A percentile compares a stretch with the other conserved stretches of the same genome.
phyloP scores from a whole-genome alignment of 306 rosid genomes.

The Quercus alba region DNA sequence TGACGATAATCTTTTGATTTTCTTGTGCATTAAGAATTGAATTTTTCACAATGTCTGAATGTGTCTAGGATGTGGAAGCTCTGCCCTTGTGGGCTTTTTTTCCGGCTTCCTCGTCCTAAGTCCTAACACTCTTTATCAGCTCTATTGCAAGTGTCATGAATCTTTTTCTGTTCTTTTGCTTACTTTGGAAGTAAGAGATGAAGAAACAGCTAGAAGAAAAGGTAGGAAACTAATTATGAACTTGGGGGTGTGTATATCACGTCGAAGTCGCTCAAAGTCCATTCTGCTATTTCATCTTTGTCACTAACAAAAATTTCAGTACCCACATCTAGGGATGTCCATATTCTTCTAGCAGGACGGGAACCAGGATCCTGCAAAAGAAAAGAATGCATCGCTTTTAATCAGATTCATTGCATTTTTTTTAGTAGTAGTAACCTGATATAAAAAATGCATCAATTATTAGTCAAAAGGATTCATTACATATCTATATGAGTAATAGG shows the following conservation, averaged over 20 bases:
- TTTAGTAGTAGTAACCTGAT: constrained; percentile 38
- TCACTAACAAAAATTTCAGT: constrained; percentile 68
- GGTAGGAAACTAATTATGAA: background rate
- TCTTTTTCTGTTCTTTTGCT: background rate
- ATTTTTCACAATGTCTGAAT: background rate
- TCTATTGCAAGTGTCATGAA: background rate
- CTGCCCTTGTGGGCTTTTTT: background rate
- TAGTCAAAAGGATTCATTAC: background rate
- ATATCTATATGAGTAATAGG: background rate
- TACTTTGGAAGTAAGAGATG: background rate
- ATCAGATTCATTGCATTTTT: background rate
- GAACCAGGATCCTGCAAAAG: constrained; percentile 61
- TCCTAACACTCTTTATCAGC: background rate
- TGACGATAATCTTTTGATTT: background rate
- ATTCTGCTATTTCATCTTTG: constrained; percentile 71
- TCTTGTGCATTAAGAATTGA: background rate
- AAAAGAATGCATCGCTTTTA: background rate
- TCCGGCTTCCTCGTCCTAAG: background rate
- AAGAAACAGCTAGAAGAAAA: background rate
- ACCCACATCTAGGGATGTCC: constrained; percentile 72
- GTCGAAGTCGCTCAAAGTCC: constrained; percentile 65
- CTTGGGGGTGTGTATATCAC: constrained; percentile 37
- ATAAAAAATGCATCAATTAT: constrained; percentile 34
- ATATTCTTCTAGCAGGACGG: constrained; percentile 60
- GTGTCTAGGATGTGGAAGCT: background rate